phyloP scores from a whole-genome alignment of 75 land plant species.

The Picea sitchensis region DNA sequence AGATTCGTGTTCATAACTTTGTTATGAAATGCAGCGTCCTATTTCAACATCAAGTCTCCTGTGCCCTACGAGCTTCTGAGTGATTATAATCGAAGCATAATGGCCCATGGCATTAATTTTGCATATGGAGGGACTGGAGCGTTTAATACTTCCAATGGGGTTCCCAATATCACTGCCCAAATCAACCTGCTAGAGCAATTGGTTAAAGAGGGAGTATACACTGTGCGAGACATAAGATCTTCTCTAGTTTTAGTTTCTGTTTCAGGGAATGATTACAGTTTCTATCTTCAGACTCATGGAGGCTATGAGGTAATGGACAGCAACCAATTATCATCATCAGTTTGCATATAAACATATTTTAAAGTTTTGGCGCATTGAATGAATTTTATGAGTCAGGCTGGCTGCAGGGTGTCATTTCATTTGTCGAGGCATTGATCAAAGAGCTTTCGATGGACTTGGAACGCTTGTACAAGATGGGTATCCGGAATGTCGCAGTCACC shows the following conservation, averaged over 20 bases:
- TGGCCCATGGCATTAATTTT: conserved; percentile 38
- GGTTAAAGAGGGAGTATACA: not conserved
- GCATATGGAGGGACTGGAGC: conserved; percentile 45
- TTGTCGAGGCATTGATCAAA: conserved; percentile 24
- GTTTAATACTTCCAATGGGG: conserved; percentile 17
- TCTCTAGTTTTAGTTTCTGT: conserved; percentile 39
- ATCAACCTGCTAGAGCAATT: conserved; percentile 27
- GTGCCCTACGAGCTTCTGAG: conserved; percentile 20
- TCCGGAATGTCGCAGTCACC: conserved; percentile 34
- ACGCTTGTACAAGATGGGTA: conserved; percentile 27
- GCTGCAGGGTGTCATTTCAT: not conserved
- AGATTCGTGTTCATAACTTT: no score
- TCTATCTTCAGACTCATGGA: not conserved
- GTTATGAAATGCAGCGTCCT: conserved; percentile 18
- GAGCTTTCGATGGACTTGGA: conserved; percentile 30
- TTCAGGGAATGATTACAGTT: conserved; percentile 53
- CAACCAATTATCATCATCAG: no score
- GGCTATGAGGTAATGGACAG: no score
- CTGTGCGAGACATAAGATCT: conserved; percentile 6
- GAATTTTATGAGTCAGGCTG: not conserved
- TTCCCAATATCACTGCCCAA: conserved; percentile 37
- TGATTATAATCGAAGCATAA: conserved; percentile 11
- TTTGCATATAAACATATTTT: no score
- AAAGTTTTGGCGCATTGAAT: no score
- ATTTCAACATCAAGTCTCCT: conserved; percentile 27